Evolutionary conservation across 257 asterid genomes (phyloP).

Genomic region (Solanum medicagineum): DNA sequence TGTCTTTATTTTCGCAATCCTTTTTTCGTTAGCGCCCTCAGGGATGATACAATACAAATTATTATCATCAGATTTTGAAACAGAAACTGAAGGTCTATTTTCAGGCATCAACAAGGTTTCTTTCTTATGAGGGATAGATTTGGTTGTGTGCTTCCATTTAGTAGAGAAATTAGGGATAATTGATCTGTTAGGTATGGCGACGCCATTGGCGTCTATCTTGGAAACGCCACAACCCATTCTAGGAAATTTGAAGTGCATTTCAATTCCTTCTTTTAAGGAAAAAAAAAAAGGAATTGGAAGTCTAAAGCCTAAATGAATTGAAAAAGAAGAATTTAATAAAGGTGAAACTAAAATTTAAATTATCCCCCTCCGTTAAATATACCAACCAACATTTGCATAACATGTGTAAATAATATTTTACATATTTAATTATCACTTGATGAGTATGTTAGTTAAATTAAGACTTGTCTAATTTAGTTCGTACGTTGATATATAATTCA

Average conservation of each 20-base stretch:
- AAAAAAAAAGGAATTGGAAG: background rate
- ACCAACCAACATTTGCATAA: background rate
- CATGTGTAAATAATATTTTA: background rate
- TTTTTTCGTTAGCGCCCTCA: background rate
- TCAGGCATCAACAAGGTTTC: slow-evolving; percentile 12
- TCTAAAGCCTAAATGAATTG: background rate
- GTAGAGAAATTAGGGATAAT: slow-evolving; percentile 21
- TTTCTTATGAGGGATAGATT: slow-evolving; percentile 19
- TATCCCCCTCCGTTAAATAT: background rate
- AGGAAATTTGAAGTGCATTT: background rate
- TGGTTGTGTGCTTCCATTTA: slow-evolving; percentile 5
- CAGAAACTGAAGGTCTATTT: background rate
- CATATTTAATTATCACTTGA: too few relatives aligned
- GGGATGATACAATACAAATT: background rate
- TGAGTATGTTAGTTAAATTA: too few relatives aligned
- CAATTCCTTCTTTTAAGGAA: background rate
- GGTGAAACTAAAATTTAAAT: background rate
- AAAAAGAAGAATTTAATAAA: background rate
- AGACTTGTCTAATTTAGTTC: too few relatives aligned
- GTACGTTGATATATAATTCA: too few relatives aligned
- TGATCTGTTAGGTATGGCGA: slow-evolving; percentile 9
- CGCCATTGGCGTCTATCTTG: background rate
- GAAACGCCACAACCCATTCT: slow-evolving; percentile 1
- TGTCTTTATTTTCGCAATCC: background rate
- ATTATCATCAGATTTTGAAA: background rate